Evolutionary conservation across 495 filamentous ascomycete species (phyloP).

Genomic region (Penicillium lagena): DNA sequence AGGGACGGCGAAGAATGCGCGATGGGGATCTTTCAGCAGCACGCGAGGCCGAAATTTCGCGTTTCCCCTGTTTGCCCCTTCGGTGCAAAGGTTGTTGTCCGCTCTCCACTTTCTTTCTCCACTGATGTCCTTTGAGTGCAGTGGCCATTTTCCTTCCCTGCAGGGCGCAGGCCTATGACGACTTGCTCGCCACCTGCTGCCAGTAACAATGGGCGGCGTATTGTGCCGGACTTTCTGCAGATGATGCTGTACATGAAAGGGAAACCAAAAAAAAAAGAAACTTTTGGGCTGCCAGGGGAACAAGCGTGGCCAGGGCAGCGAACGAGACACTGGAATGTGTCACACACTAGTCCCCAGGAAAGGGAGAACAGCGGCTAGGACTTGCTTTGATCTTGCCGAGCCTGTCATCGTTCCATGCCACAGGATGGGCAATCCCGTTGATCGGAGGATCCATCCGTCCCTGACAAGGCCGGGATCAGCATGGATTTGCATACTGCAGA

Average conservation of each 20-base stretch:
- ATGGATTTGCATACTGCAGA: constrained; percentile 26
- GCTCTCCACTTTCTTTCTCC: constrained; percentile 2
- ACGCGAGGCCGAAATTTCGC: constrained; percentile 11
- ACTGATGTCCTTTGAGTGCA: constrained; percentile 8
- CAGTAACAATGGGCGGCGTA: constrained; percentile 3
- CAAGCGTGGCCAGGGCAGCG: constrained; percentile 7
- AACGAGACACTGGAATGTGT: constrained; percentile 18
- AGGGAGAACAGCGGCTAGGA: constrained; percentile 3
- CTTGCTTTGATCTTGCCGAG: constrained; percentile 4
- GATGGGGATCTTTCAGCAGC: constrained; percentile 3
- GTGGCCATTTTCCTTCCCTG: constrained; percentile 11
- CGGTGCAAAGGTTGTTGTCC: not conserved
- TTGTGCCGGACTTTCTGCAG: constrained; percentile 1
- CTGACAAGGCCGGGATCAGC: constrained; percentile 13
- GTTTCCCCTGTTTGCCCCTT: constrained; percentile 17
- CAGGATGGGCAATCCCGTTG: constrained; percentile 8
- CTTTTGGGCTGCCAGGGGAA: too few species aligned
- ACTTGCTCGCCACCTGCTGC: constrained; percentile 2
- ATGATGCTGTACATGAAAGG: not conserved
- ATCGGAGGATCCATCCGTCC: constrained; percentile 5
- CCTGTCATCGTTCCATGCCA: constrained; percentile 22
- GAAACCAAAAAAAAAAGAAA: not conserved
- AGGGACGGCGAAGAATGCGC: constrained; percentile 12
- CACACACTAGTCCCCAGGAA: constrained; percentile 12
- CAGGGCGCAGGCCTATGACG: constrained; percentile 10